Conservation (phyloP, 495 filamentous ascomycete species). For the Daldinia grandis region DNA sequence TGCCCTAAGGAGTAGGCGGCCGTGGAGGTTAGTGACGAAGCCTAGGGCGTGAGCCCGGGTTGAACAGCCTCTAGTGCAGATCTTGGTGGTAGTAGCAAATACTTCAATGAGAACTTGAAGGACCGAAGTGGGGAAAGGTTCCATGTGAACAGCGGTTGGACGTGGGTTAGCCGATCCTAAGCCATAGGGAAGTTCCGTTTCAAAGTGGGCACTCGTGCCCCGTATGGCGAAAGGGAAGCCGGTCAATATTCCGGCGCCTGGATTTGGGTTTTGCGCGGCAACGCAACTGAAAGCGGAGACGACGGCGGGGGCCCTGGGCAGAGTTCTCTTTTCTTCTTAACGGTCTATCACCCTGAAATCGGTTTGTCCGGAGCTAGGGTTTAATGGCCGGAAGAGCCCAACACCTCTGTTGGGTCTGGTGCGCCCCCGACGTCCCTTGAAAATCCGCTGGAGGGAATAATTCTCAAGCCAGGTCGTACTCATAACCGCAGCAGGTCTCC, state of each 20-base stretch:
- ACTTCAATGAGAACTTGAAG: constrained; percentile 13
- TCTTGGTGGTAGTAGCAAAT: constrained; percentile 14
- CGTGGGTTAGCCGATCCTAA: constrained; percentile 13
- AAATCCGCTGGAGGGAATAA: constrained; percentile 14
- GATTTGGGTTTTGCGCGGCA: constrained; percentile 13
- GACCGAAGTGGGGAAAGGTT: constrained; percentile 13
- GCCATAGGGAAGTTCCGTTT: constrained; percentile 14
- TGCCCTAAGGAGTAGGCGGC: constrained; percentile 13
- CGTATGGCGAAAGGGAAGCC: constrained; percentile 13
- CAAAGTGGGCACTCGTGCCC: constrained; percentile 10
- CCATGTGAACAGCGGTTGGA: constrained; percentile 14
- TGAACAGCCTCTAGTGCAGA: constrained; percentile 10
- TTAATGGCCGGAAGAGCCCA: constrained; percentile 12
- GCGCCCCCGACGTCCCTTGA: constrained; percentile 9
- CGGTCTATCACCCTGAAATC: constrained; percentile 14
- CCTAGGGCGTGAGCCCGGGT: constrained; percentile 12
- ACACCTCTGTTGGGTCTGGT: constrained; percentile 14
- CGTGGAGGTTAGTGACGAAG: constrained; percentile 12
- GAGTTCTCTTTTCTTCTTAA: constrained; percentile 15
- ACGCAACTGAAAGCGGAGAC: constrained; percentile 14
- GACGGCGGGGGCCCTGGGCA: constrained; percentile 10
- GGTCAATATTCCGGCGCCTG: constrained; percentile 13
- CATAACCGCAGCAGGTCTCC: constrained; percentile 13
- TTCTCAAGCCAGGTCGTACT: constrained; percentile 14
- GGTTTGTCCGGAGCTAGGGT: constrained; percentile 13